Percentiles rank a stretch among this genome's conserved stretches.
Evolutionary conservation across 2,329 filamentous ascomycete species (phyloP).

Genomic region (Penicillium sp.): DNA sequence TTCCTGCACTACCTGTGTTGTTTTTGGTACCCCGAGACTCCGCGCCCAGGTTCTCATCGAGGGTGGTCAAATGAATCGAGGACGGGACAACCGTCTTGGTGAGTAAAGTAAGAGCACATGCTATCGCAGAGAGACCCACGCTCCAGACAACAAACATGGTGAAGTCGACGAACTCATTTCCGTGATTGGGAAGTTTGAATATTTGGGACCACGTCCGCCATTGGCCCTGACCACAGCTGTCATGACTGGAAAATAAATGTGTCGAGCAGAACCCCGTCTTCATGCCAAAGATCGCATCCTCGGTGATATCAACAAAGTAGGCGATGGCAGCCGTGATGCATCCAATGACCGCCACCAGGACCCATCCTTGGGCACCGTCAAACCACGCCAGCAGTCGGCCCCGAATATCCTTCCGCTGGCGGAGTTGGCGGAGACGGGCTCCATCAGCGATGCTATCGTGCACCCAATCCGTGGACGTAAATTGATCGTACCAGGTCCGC

Average conservation of each 20-base stretch:
- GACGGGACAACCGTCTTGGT: slow-evolving; percentile 97
- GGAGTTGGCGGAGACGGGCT: slow-evolving; percentile 81
- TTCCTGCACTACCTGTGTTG: slow-evolving; percentile 46
- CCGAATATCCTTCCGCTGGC: slow-evolving; percentile 79
- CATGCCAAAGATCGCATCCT: slow-evolving; percentile 83
- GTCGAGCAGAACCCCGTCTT: slow-evolving; percentile 84
- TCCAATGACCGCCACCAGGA: slow-evolving; percentile 87
- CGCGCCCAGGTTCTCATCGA: slow-evolving; percentile 91
- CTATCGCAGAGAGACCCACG: slow-evolving; percentile 68
- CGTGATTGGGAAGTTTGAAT: slow-evolving; percentile 55
- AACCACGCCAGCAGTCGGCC: slow-evolving; percentile 78
- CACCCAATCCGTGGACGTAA: slow-evolving; percentile 97
- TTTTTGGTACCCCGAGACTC: slow-evolving; percentile 54
- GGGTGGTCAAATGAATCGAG: slow-evolving; percentile 79
- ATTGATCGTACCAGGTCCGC: slow-evolving; percentile 97
- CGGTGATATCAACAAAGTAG: slow-evolving; percentile 86
- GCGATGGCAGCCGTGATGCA: slow-evolving; percentile 82
- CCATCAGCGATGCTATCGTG: slow-evolving; percentile 96
- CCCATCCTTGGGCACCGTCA: slow-evolving; percentile 91
- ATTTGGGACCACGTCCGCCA: slow-evolving; percentile 71
- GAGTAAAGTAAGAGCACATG: slow-evolving; percentile 79
- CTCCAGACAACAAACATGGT: slow-evolving; percentile 74
- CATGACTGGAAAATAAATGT: slow-evolving; percentile 75
- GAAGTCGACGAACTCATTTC: slow-evolving; percentile 72
- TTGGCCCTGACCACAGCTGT: slow-evolving; percentile 65